Percentiles rank a stretch among this genome's conserved stretches.
phyloP scores from a whole-genome alignment of 75 land plant species.

The Pinus taeda region DNA sequence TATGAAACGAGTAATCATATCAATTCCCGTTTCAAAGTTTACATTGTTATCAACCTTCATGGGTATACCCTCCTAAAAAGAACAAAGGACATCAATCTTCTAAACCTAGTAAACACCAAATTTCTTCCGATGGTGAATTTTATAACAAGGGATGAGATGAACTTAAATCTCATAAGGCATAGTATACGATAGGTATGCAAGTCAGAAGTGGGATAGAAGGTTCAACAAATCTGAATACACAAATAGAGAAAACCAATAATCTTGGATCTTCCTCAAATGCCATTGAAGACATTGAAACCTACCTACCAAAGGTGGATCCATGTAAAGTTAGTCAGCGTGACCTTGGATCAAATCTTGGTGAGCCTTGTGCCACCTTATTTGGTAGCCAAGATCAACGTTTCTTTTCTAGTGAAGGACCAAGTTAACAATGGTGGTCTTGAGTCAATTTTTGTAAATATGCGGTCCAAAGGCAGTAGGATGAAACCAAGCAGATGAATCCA shows the following conservation, averaged over 20 bases:
- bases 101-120: no score
- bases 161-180: no score
- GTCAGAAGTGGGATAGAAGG: background rate
- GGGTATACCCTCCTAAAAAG: no score
- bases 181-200: background rate
- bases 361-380: background rate
- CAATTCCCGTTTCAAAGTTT: no score
- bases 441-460: background rate
- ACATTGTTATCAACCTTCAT: no score
- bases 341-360: background rate
- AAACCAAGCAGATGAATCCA: background rate
- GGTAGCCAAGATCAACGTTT: background rate
- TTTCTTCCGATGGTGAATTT: no score
- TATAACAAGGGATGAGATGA: no score
- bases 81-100: no score
- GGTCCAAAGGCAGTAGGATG: background rate
- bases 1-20: no score
- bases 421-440: background rate
- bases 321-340: background rate
- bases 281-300: background rate
- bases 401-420: background rate
- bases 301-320: background rate
- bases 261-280: background rate
- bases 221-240: background rate
- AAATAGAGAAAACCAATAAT: background rate